Conservation (phyloP, 148 eudicot genomes). For the Tetragonia tetragonoides region DNA sequence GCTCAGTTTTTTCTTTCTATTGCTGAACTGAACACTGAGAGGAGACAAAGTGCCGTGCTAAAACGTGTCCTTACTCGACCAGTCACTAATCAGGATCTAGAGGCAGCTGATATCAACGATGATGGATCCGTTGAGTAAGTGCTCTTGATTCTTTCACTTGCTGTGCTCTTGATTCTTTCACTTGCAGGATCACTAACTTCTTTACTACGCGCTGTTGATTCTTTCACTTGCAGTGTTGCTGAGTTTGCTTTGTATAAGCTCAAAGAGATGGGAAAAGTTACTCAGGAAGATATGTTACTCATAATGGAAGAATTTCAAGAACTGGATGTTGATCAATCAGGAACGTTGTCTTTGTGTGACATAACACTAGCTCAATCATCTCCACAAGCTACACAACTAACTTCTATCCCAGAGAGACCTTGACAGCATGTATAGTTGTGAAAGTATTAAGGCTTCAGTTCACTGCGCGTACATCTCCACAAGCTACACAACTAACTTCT, state of each 20-base stretch:
- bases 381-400: background rate
- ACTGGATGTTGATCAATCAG: conserved; percentile 78
- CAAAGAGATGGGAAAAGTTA: conserved; percentile 88
- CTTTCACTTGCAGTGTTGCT: conserved; percentile 49
- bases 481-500: too few relatives aligned
- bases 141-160: too few relatives aligned
- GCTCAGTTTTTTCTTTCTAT: conserved; percentile 73
- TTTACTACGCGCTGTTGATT: background rate
- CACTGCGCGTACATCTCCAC: background rate
- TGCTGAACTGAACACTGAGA: conserved; percentile 76
- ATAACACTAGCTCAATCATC: conserved; percentile 57
- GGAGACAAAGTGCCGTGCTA: conserved; percentile 47
- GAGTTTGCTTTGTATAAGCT: conserved; percentile 71
- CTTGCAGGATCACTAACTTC: background rate
- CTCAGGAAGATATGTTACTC: conserved; percentile 51
- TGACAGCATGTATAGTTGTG: background rate
- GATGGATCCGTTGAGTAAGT: conserved; percentile 55
- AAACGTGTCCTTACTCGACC: conserved; percentile 53
- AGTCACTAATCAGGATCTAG: conserved; percentile 63
- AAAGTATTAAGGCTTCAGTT: background rate
- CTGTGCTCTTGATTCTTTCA: too few relatives aligned
- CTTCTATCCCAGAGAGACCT: background rate
- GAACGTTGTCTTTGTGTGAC: conserved; percentile 59
- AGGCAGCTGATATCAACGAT: conserved; percentile 82
- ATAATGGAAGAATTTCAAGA: conserved; percentile 62